phyloP scores from a whole-genome alignment of 106 monocot species.

The Apostasia shenzhenica region DNA sequence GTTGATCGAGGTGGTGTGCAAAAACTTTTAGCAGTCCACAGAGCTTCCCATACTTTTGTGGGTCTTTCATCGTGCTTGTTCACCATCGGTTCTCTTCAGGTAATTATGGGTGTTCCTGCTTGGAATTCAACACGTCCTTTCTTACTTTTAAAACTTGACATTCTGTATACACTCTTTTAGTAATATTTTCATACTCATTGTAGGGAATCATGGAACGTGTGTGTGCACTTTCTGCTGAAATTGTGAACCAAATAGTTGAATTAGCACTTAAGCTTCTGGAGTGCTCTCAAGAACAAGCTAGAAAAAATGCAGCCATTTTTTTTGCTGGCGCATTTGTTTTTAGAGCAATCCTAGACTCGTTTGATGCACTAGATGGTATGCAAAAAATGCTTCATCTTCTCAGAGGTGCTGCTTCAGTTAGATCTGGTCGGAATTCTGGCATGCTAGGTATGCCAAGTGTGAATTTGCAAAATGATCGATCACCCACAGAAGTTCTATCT shows the following conservation, averaged over 20 bases:
- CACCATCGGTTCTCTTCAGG: constrained; percentile 97
- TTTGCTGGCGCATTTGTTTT: constrained; percentile 87
- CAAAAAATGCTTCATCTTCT: constrained; percentile 78
- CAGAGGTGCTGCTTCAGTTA: constrained; percentile 60
- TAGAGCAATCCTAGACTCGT: constrained; percentile 78
- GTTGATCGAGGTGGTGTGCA: constrained; percentile 93
- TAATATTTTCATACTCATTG: constrained; percentile 11
- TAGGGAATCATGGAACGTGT: constrained; percentile 97
- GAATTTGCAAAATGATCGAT: constrained; percentile 52
- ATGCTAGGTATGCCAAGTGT: constrained; percentile 32
- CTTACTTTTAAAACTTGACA: neutral
- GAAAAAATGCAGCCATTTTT: constrained; percentile 89
- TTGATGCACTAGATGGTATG: constrained; percentile 82
- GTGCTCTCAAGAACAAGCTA: constrained; percentile 83
- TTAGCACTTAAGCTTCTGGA: constrained; percentile 86
- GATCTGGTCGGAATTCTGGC: constrained; percentile 79
- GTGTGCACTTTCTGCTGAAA: constrained; percentile 69
- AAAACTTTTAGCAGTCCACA: constrained; percentile 66
- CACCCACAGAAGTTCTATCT: constrained; percentile 77
- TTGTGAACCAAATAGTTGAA: constrained; percentile 65
- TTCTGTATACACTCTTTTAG: constrained; percentile 6
- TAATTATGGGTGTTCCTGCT: constrained; percentile 14
- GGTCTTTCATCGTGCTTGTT: constrained; percentile 91
- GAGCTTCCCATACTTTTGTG: constrained; percentile 55
- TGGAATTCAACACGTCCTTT: neutral